phyloP scores from a whole-genome alignment of 2,329 filamentous ascomycete species.

The Elsinoe perseae region DNA sequence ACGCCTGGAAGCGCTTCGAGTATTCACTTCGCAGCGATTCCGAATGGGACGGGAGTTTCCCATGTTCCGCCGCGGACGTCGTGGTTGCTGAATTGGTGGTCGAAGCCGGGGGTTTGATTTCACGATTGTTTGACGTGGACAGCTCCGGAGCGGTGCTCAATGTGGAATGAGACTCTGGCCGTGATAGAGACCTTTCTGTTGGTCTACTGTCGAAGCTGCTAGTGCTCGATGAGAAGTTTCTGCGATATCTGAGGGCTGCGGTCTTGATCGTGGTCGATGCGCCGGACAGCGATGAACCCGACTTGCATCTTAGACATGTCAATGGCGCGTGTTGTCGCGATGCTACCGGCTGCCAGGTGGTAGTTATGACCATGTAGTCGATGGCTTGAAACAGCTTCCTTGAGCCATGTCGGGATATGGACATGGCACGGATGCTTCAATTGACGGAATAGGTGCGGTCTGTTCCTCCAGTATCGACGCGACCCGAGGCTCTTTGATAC shows the following conservation, averaged over 20 bases:
- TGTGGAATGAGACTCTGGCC: background rate
- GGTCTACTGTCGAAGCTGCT: background rate
- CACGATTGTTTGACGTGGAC: background rate
- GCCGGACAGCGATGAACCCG: background rate
- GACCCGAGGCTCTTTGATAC: background rate
- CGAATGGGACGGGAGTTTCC: constrained; percentile 45
- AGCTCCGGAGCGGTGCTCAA: background rate
- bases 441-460: background rate
- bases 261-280: background rate
- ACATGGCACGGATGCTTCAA: background rate
- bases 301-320: background rate
- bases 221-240: background rate
- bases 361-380: background rate
- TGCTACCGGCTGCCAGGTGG: background rate
- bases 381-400: background rate
- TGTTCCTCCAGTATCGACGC: background rate
- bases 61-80: constrained; percentile 27
- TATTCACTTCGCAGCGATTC: constrained; percentile 49
- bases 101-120: background rate
- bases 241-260: background rate
- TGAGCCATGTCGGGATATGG: background rate
- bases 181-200: background rate
- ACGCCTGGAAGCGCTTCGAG: constrained; percentile 54
- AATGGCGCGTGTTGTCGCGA: background rate
- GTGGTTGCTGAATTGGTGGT: background rate